Evolutionary conservation across 495 filamentous ascomycete genomes (phyloP).

Genomic region (Trichoderma virens): DNA sequence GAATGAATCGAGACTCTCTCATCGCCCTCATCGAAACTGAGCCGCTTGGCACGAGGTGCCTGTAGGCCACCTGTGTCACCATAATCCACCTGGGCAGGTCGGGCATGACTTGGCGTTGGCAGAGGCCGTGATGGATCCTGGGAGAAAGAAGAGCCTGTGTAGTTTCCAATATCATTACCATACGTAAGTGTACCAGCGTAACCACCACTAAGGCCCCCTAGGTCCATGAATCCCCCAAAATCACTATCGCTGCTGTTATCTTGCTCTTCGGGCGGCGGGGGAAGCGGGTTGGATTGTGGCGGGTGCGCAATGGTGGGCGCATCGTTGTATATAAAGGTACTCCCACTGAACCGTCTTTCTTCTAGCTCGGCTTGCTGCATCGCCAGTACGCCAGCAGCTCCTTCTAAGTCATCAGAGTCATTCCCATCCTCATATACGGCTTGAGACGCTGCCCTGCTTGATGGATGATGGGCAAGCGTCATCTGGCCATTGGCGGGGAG

Average conservation of each 20-base stretch:
- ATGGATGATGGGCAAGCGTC: background rate
- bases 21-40: constrained; percentile 94
- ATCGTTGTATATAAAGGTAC: constrained; percentile 23
- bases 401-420: constrained; percentile 85
- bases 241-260: constrained; percentile 56
- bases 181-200: constrained; percentile 68
- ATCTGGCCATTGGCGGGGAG: background rate
- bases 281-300: constrained; percentile 13
- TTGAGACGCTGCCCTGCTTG: constrained; percentile 22
- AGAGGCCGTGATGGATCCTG: constrained; percentile 24
- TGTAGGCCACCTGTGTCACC: constrained; percentile 79
- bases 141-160: constrained; percentile 21
- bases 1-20: constrained; percentile 52
- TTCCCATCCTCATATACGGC: constrained; percentile 30
- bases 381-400: constrained; percentile 74
- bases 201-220: constrained; percentile 65
- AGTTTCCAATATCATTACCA: constrained; percentile 48
- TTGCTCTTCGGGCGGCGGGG: constrained; percentile 35
- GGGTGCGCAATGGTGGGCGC: constrained; percentile 9
- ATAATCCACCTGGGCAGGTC: constrained; percentile 50
- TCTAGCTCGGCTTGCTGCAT: constrained; percentile 81
- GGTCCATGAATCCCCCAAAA: constrained; percentile 57
- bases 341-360: constrained; percentile 56
- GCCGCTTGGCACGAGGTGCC: constrained; percentile 57
- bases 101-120: constrained; percentile 23